Evolutionary conservation across 2,329 filamentous ascomycete species (phyloP), one percentile per base, ranked within the genome.

Genomic region (Aspergillus fumigatiaffinis): DNA sequence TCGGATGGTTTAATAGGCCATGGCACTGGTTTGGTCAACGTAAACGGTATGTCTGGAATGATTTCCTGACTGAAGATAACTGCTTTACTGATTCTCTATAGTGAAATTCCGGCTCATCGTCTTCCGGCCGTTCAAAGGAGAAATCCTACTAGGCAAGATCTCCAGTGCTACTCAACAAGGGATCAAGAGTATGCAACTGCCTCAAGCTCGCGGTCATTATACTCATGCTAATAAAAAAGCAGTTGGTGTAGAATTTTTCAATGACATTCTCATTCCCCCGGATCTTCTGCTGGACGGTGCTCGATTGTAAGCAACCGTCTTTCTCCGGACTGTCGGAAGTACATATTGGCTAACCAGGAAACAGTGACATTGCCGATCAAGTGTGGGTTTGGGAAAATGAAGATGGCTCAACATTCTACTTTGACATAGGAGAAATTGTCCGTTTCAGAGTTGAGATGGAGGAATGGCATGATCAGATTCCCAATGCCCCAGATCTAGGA

Each of bases 1-100:
- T 96, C 92, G 0, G 94, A 99, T 73, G 94, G 94, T 29, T 79
- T 97, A 26, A 96, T 99, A 64, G 92, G 93, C 28, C 91, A 97
- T 74, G 92, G 93, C 28, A 92, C 88, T 20, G 94, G 94, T 23
- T 84, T 93, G 35, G 92, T 96, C 51, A 96, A 97, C 67, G 91
- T 97, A 48, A 97, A 97, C 71, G 90, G 91, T 92, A 79, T 57
- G 76, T 55, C 54, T 10, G n/a, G n/a, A 47, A 25, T 12, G 8
- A 56, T 38, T 23, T 20, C 2, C 5, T 32, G 35, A 17, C 17
- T 25, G 2, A 8, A 26, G 14, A 20, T 17, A 7, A 35, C 29
- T 17, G 7, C 26, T 44, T 49, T 25, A 48, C 53, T 54, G 14
- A 56, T n/a, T 10, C 10, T 63, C 17, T 9, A 41, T 62, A 94